Conservation (phyloP, 2,329 filamentous ascomycete genomes). For the Pestalotiopsis sp. region DNA sequence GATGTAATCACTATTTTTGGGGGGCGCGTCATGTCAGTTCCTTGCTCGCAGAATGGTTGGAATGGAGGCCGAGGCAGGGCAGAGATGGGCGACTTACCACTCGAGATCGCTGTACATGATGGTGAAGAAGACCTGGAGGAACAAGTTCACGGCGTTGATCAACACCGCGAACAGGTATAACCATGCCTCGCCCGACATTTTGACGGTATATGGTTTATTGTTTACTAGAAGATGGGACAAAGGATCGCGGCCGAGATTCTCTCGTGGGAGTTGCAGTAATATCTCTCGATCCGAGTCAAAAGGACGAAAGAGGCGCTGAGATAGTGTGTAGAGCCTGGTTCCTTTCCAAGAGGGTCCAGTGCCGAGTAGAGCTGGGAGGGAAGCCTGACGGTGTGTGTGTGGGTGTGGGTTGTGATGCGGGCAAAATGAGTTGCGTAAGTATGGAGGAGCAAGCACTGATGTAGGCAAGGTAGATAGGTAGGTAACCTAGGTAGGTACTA, state of each 20-base stretch:
- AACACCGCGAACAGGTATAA: conserved; percentile 96
- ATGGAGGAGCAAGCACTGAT: neutral
- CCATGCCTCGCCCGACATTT: conserved; percentile 97
- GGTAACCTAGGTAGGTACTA: neutral
- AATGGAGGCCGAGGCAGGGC: conserved; percentile 11
- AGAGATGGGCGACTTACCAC: conserved; percentile 68
- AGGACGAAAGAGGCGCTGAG: neutral
- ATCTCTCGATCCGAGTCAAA: neutral
- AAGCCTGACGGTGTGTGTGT: neutral
- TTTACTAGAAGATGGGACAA: neutral
- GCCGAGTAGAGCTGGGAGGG: neutral
- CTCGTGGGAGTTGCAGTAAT: neutral
- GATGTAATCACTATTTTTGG: conserved; percentile 82
- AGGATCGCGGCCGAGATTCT: neutral
- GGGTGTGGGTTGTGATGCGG: neutral
- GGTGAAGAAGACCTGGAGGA: conserved; percentile 99
- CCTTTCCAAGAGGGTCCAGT: neutral
- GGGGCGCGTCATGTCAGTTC: neutral
- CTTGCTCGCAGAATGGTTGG: neutral
- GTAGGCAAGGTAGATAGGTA: neutral
- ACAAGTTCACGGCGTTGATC: conserved; percentile 99
- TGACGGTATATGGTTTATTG: conserved; percentile 26
- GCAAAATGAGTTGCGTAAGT: neutral
- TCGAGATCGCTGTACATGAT: conserved; percentile 99
- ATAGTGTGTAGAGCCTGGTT: neutral